These are phyloP conservation scores for Boletus smithii DNA, from an alignment of 1,284 basidiomycete genomes.

Conservation along the genomic window DNA sequence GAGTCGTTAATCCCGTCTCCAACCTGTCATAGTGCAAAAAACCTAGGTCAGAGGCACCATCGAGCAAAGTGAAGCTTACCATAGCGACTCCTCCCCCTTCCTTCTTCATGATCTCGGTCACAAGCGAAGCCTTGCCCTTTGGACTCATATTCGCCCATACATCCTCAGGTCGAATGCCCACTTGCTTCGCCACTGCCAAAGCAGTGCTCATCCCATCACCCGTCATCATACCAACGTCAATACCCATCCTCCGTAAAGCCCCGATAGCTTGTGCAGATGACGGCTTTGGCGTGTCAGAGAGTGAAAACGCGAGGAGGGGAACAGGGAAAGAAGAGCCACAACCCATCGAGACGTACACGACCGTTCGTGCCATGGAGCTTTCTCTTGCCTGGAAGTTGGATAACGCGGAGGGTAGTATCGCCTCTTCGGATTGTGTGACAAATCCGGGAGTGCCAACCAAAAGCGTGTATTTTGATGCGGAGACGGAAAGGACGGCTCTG, in stretches of 20 bases:
- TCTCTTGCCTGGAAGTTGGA: conserved; percentile 65
- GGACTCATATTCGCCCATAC: conserved; percentile 91
- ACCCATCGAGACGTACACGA: conserved; percentile 76
- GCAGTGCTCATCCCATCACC: conserved; percentile 85
- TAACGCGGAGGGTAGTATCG: conserved; percentile 56
- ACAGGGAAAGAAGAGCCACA: conserved; percentile 38
- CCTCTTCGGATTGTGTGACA: conserved; percentile 50
- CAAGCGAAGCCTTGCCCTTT: conserved; percentile 84
- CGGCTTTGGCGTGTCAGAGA: conserved; percentile 82
- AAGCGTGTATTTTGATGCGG: conserved; percentile 50
- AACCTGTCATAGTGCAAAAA: conserved; percentile 56
- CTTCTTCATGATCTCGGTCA: conserved; percentile 75
- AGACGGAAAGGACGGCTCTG: conserved; percentile 58
- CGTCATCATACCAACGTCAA: conserved; percentile 89
- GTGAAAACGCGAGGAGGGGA: conserved; percentile 69
- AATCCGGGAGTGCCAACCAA: conserved; percentile 77
- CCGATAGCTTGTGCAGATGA: conserved; percentile 79
- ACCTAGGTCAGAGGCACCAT: conserved; percentile 1
- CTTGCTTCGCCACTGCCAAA: conserved; percentile 78
- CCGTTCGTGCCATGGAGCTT: conserved; percentile 70
- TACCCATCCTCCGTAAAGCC: conserved; percentile 81
- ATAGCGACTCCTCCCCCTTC: conserved; percentile 78
- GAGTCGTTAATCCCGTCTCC: conserved; percentile 99
- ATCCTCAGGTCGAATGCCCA: conserved; percentile 76
- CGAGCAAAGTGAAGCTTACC: conserved; percentile 47